phyloP scores from a whole-genome alignment of 2,329 filamentous ascomycete genomes.

The Amphichorda felina region DNA sequence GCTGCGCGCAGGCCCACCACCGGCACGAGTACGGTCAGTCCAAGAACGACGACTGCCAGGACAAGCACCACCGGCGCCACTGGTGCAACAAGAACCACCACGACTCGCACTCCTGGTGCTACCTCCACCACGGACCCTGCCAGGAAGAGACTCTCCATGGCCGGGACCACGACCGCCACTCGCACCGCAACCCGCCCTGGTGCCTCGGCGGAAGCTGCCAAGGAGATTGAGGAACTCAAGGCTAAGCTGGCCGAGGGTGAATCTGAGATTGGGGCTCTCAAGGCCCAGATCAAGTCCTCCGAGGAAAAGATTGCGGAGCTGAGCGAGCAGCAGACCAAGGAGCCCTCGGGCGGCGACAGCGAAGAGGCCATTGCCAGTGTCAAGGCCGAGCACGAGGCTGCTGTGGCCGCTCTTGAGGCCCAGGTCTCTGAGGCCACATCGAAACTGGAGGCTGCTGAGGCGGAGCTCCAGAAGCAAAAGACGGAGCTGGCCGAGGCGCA shows the following conservation, averaged over 20 bases:
- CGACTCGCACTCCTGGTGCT: conserved; percentile 23
- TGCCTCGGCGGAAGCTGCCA: conserved; percentile 29
- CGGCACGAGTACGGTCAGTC: conserved; percentile 15
- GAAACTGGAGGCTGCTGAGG: conserved; percentile 38
- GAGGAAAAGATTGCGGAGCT: conserved; percentile 44
- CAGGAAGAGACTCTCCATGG: conserved; percentile 46
- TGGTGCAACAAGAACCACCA: conserved; percentile 19
- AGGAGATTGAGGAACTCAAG: conserved; percentile 50
- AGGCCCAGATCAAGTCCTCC: conserved; percentile 41
- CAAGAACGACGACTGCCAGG: conserved; percentile 21
- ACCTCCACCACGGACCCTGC: conserved; percentile 31
- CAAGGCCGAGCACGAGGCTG: conserved; percentile 36
- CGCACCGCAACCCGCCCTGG: conserved; percentile 21
- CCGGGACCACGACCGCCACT: conserved; percentile 22
- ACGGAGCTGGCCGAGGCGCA: conserved; percentile 34
- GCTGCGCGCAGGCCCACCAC: conserved; percentile 21
- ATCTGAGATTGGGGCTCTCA: conserved; percentile 42
- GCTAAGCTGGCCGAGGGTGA: conserved; percentile 46
- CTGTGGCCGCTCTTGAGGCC: conserved; percentile 32
- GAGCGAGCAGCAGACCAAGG: conserved; percentile 35
- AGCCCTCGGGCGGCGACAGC: conserved; percentile 25
- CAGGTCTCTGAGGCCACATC: conserved; percentile 35
- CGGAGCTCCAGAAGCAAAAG: conserved; percentile 37
- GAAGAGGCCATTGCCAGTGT: conserved; percentile 31
- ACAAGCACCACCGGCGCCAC: conserved; percentile 15